These are phyloP conservation scores for Xanthoconium purpureum DNA, from an alignment of 768 basidiomycete species.

Conservation along the genomic window DNA sequence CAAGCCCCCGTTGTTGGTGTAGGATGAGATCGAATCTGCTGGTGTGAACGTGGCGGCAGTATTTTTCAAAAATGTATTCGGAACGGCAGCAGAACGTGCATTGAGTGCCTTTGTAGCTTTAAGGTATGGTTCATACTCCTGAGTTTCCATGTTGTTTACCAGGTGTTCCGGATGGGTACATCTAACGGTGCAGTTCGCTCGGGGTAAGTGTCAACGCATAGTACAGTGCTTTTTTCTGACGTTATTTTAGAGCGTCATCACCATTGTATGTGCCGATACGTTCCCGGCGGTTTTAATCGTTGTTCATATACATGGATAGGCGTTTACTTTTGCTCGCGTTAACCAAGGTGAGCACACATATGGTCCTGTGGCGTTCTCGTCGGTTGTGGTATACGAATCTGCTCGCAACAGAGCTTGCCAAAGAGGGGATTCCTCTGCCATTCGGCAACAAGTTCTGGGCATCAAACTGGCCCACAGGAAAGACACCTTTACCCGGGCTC, in stretches of 20 bases:
- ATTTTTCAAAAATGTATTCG: conserved; percentile 61
- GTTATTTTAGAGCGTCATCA: conserved; percentile 27
- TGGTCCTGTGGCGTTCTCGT: not conserved
- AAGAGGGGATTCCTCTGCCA: conserved; percentile 60
- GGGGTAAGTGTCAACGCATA: conserved; percentile 21
- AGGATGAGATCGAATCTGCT: conserved; percentile 44
- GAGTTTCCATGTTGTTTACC: too few species aligned
- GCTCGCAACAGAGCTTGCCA: conserved; percentile 46
- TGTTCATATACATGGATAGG: conserved; percentile 28
- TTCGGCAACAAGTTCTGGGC: conserved; percentile 60
- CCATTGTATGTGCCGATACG: conserved; percentile 18
- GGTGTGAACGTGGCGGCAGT: conserved; percentile 57
- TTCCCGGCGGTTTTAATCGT: not conserved
- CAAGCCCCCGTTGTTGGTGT: not conserved
- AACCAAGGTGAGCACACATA: conserved; percentile 41
- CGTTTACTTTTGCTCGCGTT: conserved; percentile 47
- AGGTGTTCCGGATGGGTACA: not conserved
- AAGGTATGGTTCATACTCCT: conserved; percentile 34
- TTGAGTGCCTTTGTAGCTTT: conserved; percentile 54
- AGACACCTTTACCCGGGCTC: conserved; percentile 51
- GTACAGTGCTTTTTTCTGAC: not conserved
- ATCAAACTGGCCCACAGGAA: conserved; percentile 57
- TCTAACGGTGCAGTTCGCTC: conserved; percentile 28
- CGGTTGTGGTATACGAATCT: not conserved
- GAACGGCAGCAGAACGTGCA: conserved; percentile 47